phyloP scores from a whole-genome alignment of 768 basidiomycete genomes.

The Rhizopogon roseolus region DNA sequence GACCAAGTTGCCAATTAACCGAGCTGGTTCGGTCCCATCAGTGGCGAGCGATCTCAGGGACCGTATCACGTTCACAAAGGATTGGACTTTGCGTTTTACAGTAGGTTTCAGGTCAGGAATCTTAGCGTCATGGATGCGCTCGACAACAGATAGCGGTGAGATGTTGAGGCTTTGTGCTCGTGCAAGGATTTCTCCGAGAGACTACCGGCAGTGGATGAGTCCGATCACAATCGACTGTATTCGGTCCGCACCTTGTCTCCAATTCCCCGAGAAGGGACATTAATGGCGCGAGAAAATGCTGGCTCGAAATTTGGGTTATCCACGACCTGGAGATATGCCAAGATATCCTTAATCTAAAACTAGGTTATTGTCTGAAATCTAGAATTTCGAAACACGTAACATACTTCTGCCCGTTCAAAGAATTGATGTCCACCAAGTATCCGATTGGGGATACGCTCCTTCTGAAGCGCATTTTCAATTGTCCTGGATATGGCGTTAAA shows the following conservation, averaged over 20 bases:
- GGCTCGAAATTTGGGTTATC: slow-evolving; percentile 68
- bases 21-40: slow-evolving; percentile 55
- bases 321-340: slow-evolving; percentile 78
- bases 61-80: slow-evolving; percentile 56
- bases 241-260: slow-evolving; percentile 62
- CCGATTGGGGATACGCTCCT: slow-evolving; percentile 70
- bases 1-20: slow-evolving; percentile 56
- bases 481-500: slow-evolving; percentile 75
- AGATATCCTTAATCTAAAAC: slow-evolving; percentile 67
- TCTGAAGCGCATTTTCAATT: slow-evolving; percentile 73
- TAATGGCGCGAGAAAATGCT: slow-evolving; percentile 68
- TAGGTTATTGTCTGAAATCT: neutral
- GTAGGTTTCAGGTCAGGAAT: slow-evolving; percentile 63
- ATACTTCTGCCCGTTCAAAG: slow-evolving; percentile 78
- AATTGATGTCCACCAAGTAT: slow-evolving; percentile 81
- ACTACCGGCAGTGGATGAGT: slow-evolving; percentile 32
- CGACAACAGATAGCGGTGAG: slow-evolving; percentile 54
- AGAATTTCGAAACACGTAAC: slow-evolving; percentile 4
- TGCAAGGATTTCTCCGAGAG: slow-evolving; percentile 51
- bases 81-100: slow-evolving; percentile 55
- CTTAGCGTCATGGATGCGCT: slow-evolving; percentile 57
- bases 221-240: neutral
- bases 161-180: slow-evolving; percentile 48
- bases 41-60: slow-evolving; percentile 47
- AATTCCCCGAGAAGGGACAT: slow-evolving; percentile 65